Evolutionary conservation across 495 filamentous ascomycete genomes (phyloP).

Genomic region (Podospora pseudopauciseta): DNA sequence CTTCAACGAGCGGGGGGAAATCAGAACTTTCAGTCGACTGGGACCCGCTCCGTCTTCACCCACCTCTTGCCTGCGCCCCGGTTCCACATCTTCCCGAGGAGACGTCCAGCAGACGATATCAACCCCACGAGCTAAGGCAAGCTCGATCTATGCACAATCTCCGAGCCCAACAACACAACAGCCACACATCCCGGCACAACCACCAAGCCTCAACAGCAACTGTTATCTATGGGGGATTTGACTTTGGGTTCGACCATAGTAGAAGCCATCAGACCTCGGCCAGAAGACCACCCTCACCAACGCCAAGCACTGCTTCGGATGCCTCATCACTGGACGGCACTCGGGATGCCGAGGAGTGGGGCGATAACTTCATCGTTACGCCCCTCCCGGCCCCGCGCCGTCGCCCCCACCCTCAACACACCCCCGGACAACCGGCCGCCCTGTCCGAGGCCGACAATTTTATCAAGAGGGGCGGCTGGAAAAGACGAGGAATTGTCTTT

Average conservation of each 20-base stretch:
- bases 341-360: conserved; percentile 7
- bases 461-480: conserved; percentile 47
- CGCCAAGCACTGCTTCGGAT: conserved; percentile 5
- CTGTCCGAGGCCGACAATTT: conserved; percentile 36
- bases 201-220: conserved; percentile 16
- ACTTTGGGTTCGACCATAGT: conserved; percentile 31
- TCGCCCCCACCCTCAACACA: conserved; percentile 13
- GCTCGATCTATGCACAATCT: conserved; percentile 22
- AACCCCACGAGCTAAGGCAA: conserved; percentile 24
- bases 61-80: conserved; percentile 20
- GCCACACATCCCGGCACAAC: conserved; percentile 4
- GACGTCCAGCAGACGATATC: conserved; percentile 14
- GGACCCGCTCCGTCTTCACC: conserved; percentile 36
- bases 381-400: conserved; percentile 10
- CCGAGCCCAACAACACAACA: conserved; percentile 5
- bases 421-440: conserved; percentile 7
- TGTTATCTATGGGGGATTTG: conserved; percentile 37
- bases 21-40: conserved; percentile 31
- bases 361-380: conserved; percentile 14
- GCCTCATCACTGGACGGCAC: conserved; percentile 5
- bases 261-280: background rate
- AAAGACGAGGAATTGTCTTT: conserved; percentile 48
- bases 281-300: conserved; percentile 13
- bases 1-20: conserved; percentile 25
- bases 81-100: conserved; percentile 15